Base-by-base conservation (phyloP, 1,139 yeast species). In the Pichia sp. region DNA sequence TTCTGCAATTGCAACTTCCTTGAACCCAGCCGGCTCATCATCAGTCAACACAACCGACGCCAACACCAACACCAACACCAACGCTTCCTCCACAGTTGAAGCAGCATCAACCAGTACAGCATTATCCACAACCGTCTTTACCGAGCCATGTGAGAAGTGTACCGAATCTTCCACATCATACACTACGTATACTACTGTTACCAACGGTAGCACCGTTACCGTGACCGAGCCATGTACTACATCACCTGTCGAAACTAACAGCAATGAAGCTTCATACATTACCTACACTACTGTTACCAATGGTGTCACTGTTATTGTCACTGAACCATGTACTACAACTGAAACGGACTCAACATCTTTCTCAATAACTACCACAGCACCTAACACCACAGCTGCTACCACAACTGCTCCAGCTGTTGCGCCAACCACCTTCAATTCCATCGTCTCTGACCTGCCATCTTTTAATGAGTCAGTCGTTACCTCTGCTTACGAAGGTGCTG, bases 291-390 rank as follows among this genome's bases (percentile, higher is more conserved):
- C 44, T 5, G 42, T 44, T 9, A 35, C 26, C 9, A 24, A 37
- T 12, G 44, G 40, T 26, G 32, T 28, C 21, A 43, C 45, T 7
- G 19, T 23, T 5, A 41, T 45, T 5, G 38, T 42, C 15, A 39
- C 39, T 29, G 44, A 33, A 20, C 40, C 44, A 31, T 42, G 48
- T 33, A n/a, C 38, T 2, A 37, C 45, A 8, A 15, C 15, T 16
- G 14, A n/a, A 10, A 22, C 32, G 6, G 20, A 24, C 14, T 4
- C 31, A 9, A 19, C 15, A 3, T n/a, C n/a, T n/a, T n/a, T n/a
- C n/a, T 25, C 27, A 3, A 15, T 11, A 9, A 14, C 27, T 15
- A 14, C n/a, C 8, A 7, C 18, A 2, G n/a, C 17, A 25, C 14
- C 15, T 18, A 23, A 16, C 29, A 13, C 17, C 6, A 20, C 10